These are phyloP conservation scores for Kodamaea leandrae DNA, from an alignment of 805 yeast species.

Conservation along the genomic window DNA sequence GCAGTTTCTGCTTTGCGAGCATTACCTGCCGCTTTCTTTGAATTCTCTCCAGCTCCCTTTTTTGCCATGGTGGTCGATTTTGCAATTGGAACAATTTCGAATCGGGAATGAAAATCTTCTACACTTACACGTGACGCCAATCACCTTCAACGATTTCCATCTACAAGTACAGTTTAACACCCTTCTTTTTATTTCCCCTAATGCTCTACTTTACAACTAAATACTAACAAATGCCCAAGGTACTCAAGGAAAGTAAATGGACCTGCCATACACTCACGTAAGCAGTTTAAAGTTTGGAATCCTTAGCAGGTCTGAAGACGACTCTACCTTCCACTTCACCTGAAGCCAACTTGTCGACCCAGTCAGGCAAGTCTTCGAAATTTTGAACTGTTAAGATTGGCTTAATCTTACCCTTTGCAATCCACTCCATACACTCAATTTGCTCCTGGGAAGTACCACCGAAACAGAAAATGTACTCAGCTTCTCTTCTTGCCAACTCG, in stretches of 20 bases:
- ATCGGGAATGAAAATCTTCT: slow-evolving; percentile 8
- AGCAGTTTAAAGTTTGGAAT: slow-evolving; percentile 10
- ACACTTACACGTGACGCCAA: too few species aligned
- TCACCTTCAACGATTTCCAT: too few species aligned
- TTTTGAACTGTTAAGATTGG: slow-evolving; percentile 32
- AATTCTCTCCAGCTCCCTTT: slow-evolving; percentile 42
- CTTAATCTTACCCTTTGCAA: slow-evolving; percentile 35
- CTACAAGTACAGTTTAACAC: too few species aligned
- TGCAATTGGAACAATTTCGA: slow-evolving; percentile 4
- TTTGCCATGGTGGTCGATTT: slow-evolving; percentile 39
- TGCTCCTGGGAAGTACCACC: slow-evolving; percentile 48
- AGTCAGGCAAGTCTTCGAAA: slow-evolving; percentile 36
- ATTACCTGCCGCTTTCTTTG: slow-evolving; percentile 60
- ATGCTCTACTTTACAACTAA: too few species aligned
- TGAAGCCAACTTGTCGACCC: slow-evolving; percentile 30
- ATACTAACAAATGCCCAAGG: too few species aligned
- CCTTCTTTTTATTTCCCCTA: too few species aligned
- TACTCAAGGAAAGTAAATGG: not conserved
- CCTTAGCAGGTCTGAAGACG: slow-evolving; percentile 32
- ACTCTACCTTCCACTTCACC: slow-evolving; percentile 44
- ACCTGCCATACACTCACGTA: not conserved
- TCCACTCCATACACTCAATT: slow-evolving; percentile 42
- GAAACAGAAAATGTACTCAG: slow-evolving; percentile 36
- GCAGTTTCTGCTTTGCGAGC: slow-evolving; percentile 68
- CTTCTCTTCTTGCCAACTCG: slow-evolving; percentile 41